Evolutionary conservation across 2,329 filamentous ascomycete genomes (phyloP), one percentile per base, ranked within the genome.

Genomic region (Tolypocladium guangdongense): DNA sequence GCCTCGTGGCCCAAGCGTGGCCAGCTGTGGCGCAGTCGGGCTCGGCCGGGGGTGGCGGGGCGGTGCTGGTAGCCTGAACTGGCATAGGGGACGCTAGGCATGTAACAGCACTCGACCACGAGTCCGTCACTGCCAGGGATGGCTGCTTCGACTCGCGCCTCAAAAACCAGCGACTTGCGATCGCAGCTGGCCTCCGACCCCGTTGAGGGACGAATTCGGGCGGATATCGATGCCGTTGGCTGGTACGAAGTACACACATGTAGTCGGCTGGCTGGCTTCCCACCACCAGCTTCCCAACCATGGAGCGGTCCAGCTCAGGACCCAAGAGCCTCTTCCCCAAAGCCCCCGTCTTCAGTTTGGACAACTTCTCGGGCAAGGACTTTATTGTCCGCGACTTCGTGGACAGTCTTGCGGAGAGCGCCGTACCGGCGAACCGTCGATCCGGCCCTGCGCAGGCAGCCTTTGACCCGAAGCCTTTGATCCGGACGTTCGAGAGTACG

Each of bases 351-450:
- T 96, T 96, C 74, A 89, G 84, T 11, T 78, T 97, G 56, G 89
- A 96, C 46, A 90, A 91, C 72, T 90, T 91, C 71, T 88, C 88
- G 54, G 88, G 78, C 67, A 88, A 88, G 63, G 93, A 97, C 72
- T 99, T 97, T 66, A 96, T 97, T 58, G 92, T 97, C 60, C 90
- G 95, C 65, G 93, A 99, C 73, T 99, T 99, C 67, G 86, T 99
- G 62, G 95, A 99, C 68, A 83, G 86, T 51, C 83, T 99, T 54
- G 93, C 92, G 50, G 91, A 97, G 58, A 87, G 78, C 61, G 88
- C 90, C 24, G 81, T 90, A 37, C 85, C 88, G n/a, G 76, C 79
- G 24, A 88, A 85, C 64, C 88, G 93, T 52, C 86, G 88, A 55
- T 96, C 91, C 16, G 84, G 81, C 8, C 78, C 81, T 58, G 76